These are phyloP conservation scores for Malassezia equina DNA, from an alignment of 1,284 basidiomycete genomes.

Conservation along the genomic window DNA sequence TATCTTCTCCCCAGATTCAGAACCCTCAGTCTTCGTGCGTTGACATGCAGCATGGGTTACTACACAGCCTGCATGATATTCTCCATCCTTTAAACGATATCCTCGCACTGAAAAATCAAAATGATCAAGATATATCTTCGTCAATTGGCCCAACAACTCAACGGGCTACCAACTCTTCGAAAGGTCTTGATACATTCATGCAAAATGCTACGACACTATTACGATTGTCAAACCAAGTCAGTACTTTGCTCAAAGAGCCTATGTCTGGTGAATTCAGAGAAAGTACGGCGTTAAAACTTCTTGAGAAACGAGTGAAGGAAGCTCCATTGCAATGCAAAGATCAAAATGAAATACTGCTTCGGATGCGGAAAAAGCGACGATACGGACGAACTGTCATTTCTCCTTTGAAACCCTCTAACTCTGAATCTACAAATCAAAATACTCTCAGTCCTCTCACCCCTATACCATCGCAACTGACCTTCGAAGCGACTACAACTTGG, in stretches of 20 bases:
- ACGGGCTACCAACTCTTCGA: not conserved
- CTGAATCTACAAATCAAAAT: not conserved
- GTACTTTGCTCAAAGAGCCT: not conserved
- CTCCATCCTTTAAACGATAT: slow-evolving; percentile 4
- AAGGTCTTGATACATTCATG: not conserved
- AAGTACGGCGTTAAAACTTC: not conserved
- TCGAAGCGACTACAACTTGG: slow-evolving; percentile 7
- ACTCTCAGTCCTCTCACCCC: slow-evolving; percentile 6
- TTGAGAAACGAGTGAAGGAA: not conserved
- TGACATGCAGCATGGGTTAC: slow-evolving; percentile 6
- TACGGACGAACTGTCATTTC: not conserved
- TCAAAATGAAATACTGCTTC: slow-evolving; percentile 1
- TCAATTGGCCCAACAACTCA: not conserved
- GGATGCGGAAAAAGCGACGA: slow-evolving; percentile 11
- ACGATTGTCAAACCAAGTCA: not conserved
- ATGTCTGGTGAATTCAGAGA: not conserved
- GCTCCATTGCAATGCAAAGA: not conserved
- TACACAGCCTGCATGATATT: slow-evolving; percentile 11
- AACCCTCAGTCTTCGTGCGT: not conserved
- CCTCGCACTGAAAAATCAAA: not conserved
- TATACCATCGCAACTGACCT: not conserved
- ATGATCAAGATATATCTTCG: slow-evolving; percentile 3
- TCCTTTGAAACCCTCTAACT: not conserved
- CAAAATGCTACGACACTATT: slow-evolving; percentile 1
- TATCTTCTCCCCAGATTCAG: not conserved